Base-by-base conservation (phyloP, 139 green algal genomes). In the Volvox reticuliferus region DNA sequence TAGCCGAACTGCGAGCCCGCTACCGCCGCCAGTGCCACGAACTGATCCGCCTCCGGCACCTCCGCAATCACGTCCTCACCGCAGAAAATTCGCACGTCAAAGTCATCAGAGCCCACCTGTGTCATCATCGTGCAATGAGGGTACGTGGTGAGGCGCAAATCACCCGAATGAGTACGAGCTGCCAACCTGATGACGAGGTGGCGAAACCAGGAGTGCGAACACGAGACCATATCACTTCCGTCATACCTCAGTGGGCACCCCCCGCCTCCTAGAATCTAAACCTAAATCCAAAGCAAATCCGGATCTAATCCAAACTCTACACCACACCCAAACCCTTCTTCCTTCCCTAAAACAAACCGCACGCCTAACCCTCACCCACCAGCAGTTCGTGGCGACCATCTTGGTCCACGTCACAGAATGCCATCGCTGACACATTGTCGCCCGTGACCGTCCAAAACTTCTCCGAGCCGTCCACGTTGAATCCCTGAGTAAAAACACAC, bases 391-490 rank as follows among this genome's bases (percentile, higher is more conserved):
- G 79, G 0, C 71, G 67, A 1, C 95, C 93, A 76, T 97, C 93
- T 22, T 92, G 85, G 80, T 97, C 92, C 21, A 97, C 89, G 63
- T 97, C 95, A 61, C 91, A 93, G 13, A 97, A 88, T 21, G 94
- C 90, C 88, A 98, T 91, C 20, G 94, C 91, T n/a, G 93, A 91
- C 18, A 98, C 96, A 79, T 95, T 95, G 91, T 96, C 94, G 14
- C 95, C 95, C 9, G 95, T 95, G 17, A 97, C 95, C 17, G 94
- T 97, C 96, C 96, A 98, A 61, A 96, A 95, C 36, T 91, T 83
- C 85, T 98, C 96, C 9, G 69, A 80, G 63, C 96, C 96, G 1
- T 93, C 77, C 0, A 71, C 36, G 62, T 96, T 94, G 89, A 95
- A 96, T 24, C 94, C 96, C 92, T 96, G 93, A 20, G 5, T 14